Evolutionary conservation across 768 basidiomycete genomes (phyloP).

Genomic region (Imleria badia): DNA sequence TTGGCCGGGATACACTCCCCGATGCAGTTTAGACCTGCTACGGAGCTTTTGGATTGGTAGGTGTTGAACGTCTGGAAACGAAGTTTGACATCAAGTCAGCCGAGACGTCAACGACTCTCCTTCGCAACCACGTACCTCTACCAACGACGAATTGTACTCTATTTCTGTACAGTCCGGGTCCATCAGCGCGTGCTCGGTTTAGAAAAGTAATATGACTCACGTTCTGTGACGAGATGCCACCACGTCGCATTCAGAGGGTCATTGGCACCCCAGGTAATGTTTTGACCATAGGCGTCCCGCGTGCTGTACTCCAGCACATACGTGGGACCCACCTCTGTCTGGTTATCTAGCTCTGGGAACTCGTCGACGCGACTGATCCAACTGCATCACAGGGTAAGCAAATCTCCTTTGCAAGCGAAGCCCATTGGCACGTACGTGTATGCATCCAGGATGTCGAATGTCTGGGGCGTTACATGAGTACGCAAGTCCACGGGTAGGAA

Average conservation of each 20-base stretch:
- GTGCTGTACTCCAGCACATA: constrained; percentile 65
- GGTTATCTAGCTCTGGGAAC: constrained; percentile 54
- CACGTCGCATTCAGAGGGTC: constrained; percentile 77
- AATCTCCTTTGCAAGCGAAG: too few relatives aligned
- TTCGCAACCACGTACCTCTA: constrained; percentile 17
- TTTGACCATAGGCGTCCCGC: constrained; percentile 59
- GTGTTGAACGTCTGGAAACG: constrained; percentile 53
- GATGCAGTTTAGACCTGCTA: constrained; percentile 49
- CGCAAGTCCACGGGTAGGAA: too few relatives aligned
- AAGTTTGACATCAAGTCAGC: too few relatives aligned
- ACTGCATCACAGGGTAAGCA: constrained; percentile 33
- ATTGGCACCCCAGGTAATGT: constrained; percentile 51
- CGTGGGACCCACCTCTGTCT: constrained; percentile 56
- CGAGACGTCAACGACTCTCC: too few relatives aligned
- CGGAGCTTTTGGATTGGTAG: constrained; percentile 67
- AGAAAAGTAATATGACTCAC: constrained; percentile 32
- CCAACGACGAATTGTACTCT: constrained; percentile 20
- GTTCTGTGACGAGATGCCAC: constrained; percentile 77
- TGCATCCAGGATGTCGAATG: constrained; percentile 72
- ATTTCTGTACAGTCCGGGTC: constrained; percentile 14
- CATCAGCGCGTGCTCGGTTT: not conserved
- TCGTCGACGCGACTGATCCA: constrained; percentile 64
- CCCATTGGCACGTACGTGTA: constrained; percentile 52
- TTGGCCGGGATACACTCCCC: constrained; percentile 57
- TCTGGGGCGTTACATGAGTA: constrained; percentile 36